A percentile compares a stretch with the other conserved stretches of the same genome.
phyloP scores from a whole-genome alignment of 768 basidiomycete genomes.

The Phallus indusiatus region DNA sequence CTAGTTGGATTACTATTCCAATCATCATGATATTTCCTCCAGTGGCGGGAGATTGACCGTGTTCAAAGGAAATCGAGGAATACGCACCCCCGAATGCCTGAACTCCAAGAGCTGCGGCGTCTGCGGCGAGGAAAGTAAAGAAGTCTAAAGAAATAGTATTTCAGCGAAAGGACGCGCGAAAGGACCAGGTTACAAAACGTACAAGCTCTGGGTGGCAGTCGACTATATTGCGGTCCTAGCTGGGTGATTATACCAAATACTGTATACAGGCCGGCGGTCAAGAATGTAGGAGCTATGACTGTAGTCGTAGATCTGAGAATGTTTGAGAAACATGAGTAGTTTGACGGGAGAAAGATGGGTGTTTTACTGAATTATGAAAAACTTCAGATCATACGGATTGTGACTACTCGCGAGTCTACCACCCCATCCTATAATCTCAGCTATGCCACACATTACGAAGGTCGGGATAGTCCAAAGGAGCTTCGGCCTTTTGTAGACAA shows the following conservation, averaged over 20 bases:
- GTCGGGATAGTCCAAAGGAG: conserved; percentile 50
- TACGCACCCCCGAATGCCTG: conserved; percentile 31
- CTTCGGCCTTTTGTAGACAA: conserved; percentile 22
- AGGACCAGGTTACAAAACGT: neutral
- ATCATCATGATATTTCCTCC: conserved; percentile 45
- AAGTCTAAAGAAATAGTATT: neutral
- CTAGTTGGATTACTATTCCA: conserved; percentile 53
- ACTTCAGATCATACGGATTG: conserved; percentile 14
- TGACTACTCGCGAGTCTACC: conserved; percentile 43
- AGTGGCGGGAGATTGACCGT: conserved; percentile 13
- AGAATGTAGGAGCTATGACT: conserved; percentile 19
- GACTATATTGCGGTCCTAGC: conserved; percentile 16
- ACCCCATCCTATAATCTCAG: conserved; percentile 48
- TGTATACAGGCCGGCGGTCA: conserved; percentile 14
- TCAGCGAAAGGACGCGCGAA: neutral
- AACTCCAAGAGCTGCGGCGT: conserved; percentile 29
- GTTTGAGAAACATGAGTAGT: neutral
- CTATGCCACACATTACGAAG: conserved; percentile 33
- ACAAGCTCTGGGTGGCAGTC: conserved; percentile 11
- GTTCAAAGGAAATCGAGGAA: conserved; percentile 16
- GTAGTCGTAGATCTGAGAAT: conserved; percentile 21
- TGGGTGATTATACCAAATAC: conserved; percentile 14
- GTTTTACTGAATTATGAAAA: conserved; percentile 39
- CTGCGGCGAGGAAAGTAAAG: conserved; percentile 10
- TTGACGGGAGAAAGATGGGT: neutral